phyloP scores from a whole-genome alignment of 108 stramenopile species.

The Nitzschia putrida region DNA sequence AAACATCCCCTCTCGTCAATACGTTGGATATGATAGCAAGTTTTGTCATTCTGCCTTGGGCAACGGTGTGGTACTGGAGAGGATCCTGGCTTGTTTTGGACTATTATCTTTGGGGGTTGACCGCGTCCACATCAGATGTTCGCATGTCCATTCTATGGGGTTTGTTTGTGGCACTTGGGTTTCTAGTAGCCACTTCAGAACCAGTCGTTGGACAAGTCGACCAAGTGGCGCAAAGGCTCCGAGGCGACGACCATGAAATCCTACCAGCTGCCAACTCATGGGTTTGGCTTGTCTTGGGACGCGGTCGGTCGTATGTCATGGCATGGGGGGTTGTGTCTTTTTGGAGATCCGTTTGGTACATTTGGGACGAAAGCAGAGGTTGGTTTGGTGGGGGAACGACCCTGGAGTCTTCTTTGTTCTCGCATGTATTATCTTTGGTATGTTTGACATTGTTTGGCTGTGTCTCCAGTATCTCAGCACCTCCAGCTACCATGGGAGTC shows the following conservation, averaged over 20 bases:
- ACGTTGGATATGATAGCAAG: slow-evolving; percentile 20
- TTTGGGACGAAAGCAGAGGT: slow-evolving; percentile 31
- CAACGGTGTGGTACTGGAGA: slow-evolving; percentile 41
- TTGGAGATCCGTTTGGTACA: slow-evolving; percentile 37
- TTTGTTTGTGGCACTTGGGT: background rate
- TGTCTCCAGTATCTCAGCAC: slow-evolving; percentile 33
- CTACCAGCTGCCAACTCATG: too few relatives aligned
- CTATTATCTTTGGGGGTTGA: slow-evolving; percentile 37
- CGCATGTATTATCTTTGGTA: slow-evolving; percentile 22
- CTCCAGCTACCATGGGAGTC: slow-evolving; percentile 36
- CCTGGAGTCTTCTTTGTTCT: slow-evolving; percentile 13
- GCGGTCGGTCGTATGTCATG: slow-evolving; percentile 24
- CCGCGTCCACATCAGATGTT: slow-evolving; percentile 13
- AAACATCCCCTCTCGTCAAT: background rate
- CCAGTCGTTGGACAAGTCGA: slow-evolving; percentile 9
- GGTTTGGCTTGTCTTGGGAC: slow-evolving; percentile 14
- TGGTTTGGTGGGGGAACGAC: slow-evolving; percentile 18
- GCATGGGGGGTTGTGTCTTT: slow-evolving; percentile 29
- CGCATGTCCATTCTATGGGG: slow-evolving; percentile 31
- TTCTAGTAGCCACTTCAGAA: slow-evolving; percentile 13
- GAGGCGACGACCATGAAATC: background rate
- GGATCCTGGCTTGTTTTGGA: slow-evolving; percentile 32
- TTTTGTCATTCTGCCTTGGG: slow-evolving; percentile 28
- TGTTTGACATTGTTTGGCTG: slow-evolving; percentile 28
- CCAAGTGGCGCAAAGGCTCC: background rate